Conservation (phyloP, 2,329 filamentous ascomycete genomes). For the Exophiala phaeomuriformis region DNA sequence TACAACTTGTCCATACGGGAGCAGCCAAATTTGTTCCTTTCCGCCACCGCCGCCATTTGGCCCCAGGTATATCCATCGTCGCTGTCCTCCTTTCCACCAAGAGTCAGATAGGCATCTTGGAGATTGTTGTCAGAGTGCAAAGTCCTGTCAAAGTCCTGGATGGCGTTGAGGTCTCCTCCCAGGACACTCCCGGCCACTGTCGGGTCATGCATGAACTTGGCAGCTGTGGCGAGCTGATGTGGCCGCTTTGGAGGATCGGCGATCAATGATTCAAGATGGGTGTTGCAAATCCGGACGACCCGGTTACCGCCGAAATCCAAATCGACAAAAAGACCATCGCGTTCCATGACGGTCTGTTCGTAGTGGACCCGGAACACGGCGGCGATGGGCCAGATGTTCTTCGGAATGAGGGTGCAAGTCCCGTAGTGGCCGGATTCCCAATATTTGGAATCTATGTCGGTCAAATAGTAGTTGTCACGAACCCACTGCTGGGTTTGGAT, state of each 20-base stretch:
- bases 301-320: constrained; percentile 29
- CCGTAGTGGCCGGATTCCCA: constrained; percentile 47
- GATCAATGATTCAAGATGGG: constrained; percentile 51
- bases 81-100: constrained; percentile 46
- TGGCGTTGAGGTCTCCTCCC: constrained; percentile 54
- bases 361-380: constrained; percentile 48
- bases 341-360: constrained; percentile 42
- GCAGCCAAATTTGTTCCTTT: constrained; percentile 43
- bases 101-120: constrained; percentile 47
- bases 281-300: constrained; percentile 47
- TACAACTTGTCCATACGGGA: constrained; percentile 51
- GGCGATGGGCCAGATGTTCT: constrained; percentile 38
- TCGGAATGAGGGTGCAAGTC: constrained; percentile 48
- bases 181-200: constrained; percentile 35
- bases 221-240: constrained; percentile 42
- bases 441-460: constrained; percentile 38
- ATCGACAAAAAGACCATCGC: constrained; percentile 53
- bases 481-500: constrained; percentile 45
- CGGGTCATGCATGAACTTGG: constrained; percentile 37
- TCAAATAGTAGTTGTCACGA: constrained; percentile 42
- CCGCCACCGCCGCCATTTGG: constrained; percentile 41
- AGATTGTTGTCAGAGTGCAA: constrained; percentile 45
- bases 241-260: constrained; percentile 45
- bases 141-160: constrained; percentile 47
- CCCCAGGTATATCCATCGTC: constrained; percentile 53